Evolutionary conservation across 2,329 filamentous ascomycete species (phyloP).

Genomic region (Xylaria sp.): DNA sequence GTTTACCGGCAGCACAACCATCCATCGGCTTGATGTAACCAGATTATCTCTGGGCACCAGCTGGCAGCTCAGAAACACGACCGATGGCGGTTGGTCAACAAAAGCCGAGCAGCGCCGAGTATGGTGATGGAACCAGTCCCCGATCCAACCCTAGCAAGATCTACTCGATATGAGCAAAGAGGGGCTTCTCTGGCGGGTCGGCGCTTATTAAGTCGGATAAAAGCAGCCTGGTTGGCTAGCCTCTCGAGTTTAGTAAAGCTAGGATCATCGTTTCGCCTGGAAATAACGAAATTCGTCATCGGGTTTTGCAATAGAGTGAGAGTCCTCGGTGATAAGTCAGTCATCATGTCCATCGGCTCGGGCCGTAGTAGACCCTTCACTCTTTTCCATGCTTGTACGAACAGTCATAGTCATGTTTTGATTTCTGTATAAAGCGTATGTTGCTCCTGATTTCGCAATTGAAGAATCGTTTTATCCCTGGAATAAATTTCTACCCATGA

Average conservation of each 20-base stretch:
- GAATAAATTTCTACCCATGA: background rate
- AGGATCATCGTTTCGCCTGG: conserved; percentile 39
- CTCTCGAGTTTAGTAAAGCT: conserved; percentile 14
- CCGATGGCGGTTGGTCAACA: background rate
- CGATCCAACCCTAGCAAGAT: conserved; percentile 6
- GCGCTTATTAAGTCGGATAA: conserved; percentile 18
- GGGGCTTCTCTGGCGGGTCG: conserved; percentile 19
- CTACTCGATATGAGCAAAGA: conserved; percentile 10
- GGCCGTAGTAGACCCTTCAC: background rate
- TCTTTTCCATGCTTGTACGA: background rate
- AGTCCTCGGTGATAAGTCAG: conserved; percentile 21
- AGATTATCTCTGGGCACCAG: background rate
- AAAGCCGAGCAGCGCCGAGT: too few species aligned
- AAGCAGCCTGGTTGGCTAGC: background rate
- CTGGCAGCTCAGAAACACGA: background rate
- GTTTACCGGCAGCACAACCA: background rate
- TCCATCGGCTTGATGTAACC: background rate
- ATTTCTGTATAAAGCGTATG: background rate
- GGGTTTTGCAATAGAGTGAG: conserved; percentile 5
- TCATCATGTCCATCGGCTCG: conserved; percentile 2
- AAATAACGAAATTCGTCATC: conserved; percentile 20
- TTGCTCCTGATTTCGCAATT: conserved; percentile 1
- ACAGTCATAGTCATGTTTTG: background rate
- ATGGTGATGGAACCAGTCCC: background rate
- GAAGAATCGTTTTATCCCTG: background rate